phyloP scores from a whole-genome alignment of 352 stramenopile species.

The Phytophthora sp. region DNA sequence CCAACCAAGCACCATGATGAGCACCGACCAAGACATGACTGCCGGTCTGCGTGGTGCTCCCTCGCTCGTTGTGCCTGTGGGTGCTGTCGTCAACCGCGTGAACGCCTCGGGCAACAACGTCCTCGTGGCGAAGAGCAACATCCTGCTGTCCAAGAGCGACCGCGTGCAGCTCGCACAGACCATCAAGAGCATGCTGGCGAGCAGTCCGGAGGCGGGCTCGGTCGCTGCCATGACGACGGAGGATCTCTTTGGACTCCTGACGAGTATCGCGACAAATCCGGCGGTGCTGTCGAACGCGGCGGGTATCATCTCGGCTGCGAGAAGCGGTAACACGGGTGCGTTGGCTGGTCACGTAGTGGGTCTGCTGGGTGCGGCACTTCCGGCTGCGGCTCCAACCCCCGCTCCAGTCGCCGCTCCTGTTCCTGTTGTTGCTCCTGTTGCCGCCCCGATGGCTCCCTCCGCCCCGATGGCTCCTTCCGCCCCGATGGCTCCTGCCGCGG shows the following conservation, averaged over 20 bases:
- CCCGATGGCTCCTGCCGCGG: no score
- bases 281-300: not conserved
- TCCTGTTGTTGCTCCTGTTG: not conserved
- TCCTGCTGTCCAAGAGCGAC: conserved; percentile 13
- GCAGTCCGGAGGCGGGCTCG: not conserved
- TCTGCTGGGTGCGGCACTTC: conserved; percentile 1
- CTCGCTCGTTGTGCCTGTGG: not conserved
- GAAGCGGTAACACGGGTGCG: conserved; percentile 5
- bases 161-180: conserved; percentile 16
- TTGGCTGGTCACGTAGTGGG: conserved; percentile 7
- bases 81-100: conserved; percentile 12
- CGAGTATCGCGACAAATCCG: conserved; percentile 1
- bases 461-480: no score
- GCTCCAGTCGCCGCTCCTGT: not conserved
- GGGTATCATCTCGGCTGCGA: conserved; percentile 13
- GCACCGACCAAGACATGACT: not conserved
- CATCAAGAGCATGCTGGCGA: conserved; percentile 18
- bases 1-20: not conserved
- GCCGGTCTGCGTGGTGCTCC: not conserved
- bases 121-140: conserved; percentile 19
- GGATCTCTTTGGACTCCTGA: no score
- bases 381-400: no score
- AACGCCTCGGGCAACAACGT: conserved; percentile 24
- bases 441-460: not conserved
- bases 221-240: no score